These are phyloP conservation scores for Dictyostelium discoideum DNA, from an alignment of 78 protist genomes.

Conservation along the genomic window dicty_2.7 NC_007088.5:3457501-3458000, in stretches of 20 bases:
- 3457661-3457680: conserved; percentile 56
- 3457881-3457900: conserved; percentile 55
- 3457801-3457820: conserved; percentile 78
- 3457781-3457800: conserved; percentile 81
- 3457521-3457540: not conserved
- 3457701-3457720: conserved; percentile 76
- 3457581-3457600: conserved; percentile 14
- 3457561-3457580: not conserved
- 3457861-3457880: conserved; percentile 82
- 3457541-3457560: not conserved
- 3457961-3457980: conserved; percentile 77
- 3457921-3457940: conserved; percentile 94
- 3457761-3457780: conserved; percentile 80
- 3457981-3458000: conserved; percentile 77
- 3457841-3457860: conserved; percentile 76
- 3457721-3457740: conserved; percentile 72
- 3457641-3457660: conserved; percentile 76
- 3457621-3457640: conserved; percentile 61
- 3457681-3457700: conserved; percentile 78
- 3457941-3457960: conserved; percentile 93
- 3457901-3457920: conserved; percentile 89
- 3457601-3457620: conserved; percentile 69
- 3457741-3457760: conserved; percentile 78
- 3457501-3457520: not conserved
- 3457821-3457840: conserved; percentile 81